These are phyloP conservation scores for Populus hybrid DNA, from an alignment of 441 rosid species.

Conservation along the genomic window DNA sequence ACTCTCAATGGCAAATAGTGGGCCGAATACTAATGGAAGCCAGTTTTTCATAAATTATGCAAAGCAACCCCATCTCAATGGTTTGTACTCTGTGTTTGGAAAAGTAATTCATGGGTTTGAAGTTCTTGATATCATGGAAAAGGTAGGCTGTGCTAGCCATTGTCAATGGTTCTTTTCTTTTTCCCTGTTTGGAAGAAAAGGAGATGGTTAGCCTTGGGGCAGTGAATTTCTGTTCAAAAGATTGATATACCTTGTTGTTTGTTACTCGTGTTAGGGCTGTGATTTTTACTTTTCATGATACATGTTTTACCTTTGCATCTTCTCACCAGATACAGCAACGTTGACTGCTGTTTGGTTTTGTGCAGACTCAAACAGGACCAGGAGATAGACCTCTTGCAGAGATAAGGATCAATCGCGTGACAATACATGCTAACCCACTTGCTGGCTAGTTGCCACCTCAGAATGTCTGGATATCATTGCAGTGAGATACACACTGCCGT, in stretches of 20 bases:
- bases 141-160: slow-evolving; percentile 41
- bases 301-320: neutral
- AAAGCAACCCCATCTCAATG: slow-evolving; percentile 96
- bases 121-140: slow-evolving; percentile 96
- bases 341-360: slow-evolving; percentile 4
- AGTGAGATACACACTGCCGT: neutral
- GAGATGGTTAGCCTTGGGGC: neutral
- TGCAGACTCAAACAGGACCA: slow-evolving; percentile 87
- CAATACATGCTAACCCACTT: slow-evolving; percentile 93
- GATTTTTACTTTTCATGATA: neutral
- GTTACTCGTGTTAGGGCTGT: neutral
- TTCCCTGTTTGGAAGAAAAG: neutral
- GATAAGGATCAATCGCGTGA: slow-evolving; percentile 88
- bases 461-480: slow-evolving; percentile 9
- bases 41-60: slow-evolving; percentile 85
- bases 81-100: slow-evolving; percentile 88
- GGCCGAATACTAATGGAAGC: slow-evolving; percentile 98
- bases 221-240: neutral
- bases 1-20: slow-evolving; percentile 68
- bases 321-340: neutral
- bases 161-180: neutral
- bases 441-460: slow-evolving; percentile 50
- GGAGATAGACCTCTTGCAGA: slow-evolving; percentile 96
- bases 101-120: slow-evolving; percentile 97
- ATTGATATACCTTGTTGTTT: neutral